Evolutionary conservation across 2,329 filamentous ascomycete genomes (phyloP).

Genomic region (Colletotrichum costaricense): DNA sequence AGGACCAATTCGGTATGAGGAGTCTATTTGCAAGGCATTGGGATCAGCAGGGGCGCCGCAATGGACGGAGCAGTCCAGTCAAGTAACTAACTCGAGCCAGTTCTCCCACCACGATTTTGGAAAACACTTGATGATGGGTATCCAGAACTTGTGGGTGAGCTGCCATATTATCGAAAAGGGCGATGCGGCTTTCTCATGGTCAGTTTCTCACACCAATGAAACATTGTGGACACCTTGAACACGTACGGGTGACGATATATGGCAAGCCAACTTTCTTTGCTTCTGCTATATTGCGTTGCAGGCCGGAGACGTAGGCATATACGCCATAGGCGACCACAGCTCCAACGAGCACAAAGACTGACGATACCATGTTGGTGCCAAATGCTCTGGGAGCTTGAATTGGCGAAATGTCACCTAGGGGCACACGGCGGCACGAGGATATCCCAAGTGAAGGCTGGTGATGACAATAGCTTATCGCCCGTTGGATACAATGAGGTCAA

Average conservation of each 20-base stretch:
- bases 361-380: conserved; percentile 47
- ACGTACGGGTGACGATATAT: conserved; percentile 66
- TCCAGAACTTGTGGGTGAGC: conserved; percentile 63
- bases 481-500: not conserved
- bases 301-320: conserved; percentile 45
- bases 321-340: conserved; percentile 47
- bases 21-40: conserved; percentile 49
- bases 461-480: not conserved
- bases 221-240: not conserved
- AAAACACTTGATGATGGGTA: conserved; percentile 65
- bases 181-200: conserved; percentile 51
- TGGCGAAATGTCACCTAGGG: not conserved
- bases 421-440: not conserved
- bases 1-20: conserved; percentile 70
- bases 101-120: conserved; percentile 66
- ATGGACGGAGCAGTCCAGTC: not conserved
- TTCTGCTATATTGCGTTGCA: conserved; percentile 58
- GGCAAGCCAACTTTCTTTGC: conserved; percentile 63
- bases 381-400: not conserved
- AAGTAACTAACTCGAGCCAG: conserved; percentile 67
- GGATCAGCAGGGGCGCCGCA: conserved; percentile 26
- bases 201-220: not conserved
- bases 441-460: not conserved
- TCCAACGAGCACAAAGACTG: conserved; percentile 47
- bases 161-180: conserved; percentile 67